Evolutionary conservation across 2,329 filamentous ascomycete genomes (phyloP).

Genomic region (Aspergillus sp.): DNA sequence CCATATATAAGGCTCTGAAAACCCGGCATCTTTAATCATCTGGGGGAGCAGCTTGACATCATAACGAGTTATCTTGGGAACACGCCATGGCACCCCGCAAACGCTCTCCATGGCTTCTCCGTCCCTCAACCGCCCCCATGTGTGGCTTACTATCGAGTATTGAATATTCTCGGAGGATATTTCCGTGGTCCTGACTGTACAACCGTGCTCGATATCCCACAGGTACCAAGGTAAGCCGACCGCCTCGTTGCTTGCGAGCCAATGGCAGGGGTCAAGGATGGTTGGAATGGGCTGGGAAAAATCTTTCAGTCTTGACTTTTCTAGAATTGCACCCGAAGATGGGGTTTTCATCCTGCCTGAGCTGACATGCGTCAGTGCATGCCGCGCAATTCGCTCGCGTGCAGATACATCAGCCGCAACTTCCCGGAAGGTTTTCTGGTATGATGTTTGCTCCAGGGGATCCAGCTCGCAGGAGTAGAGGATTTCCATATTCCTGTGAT

Average conservation of each 20-base stretch:
- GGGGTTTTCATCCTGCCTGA: no score
- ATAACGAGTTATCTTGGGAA: not conserved
- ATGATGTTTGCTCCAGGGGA: no score
- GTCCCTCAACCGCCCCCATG: not conserved
- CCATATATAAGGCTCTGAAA: no score
- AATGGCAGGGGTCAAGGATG: not conserved
- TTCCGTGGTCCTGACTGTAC: not conserved
- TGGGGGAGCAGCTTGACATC: not conserved
- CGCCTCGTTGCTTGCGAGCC: not conserved
- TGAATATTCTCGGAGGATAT: not conserved
- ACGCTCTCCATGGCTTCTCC: not conserved
- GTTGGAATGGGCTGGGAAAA: not conserved
- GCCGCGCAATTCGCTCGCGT: no score
- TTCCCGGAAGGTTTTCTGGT: no score
- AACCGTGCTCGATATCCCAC: not conserved
- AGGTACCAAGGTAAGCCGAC: not conserved
- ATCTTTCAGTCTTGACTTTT: not conserved
- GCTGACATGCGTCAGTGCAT: no score
- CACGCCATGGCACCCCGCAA: no score
- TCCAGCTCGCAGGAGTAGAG: no score
- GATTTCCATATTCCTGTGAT: no score
- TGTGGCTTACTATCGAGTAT: not conserved
- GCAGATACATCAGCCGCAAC: no score
- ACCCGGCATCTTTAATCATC: not conserved
- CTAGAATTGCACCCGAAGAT: rapidly evolving